phyloP scores from a whole-genome alignment of 768 basidiomycete species.

The Amanita rubescens region DNA sequence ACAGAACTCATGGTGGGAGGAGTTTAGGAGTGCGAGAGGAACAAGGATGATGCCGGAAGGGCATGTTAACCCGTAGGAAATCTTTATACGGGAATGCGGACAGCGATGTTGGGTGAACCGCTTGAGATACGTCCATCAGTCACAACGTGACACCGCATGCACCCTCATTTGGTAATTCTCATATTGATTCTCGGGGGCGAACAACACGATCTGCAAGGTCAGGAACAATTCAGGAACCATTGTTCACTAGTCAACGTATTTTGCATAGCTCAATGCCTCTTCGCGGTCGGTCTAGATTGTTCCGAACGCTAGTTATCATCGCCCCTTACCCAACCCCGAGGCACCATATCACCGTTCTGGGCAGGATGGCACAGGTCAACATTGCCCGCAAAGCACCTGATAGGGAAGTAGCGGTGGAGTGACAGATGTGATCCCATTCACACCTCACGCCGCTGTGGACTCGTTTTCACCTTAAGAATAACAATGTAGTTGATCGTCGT shows the following conservation, averaged over 20 bases:
- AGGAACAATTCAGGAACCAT: too few species aligned
- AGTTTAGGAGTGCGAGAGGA: constrained; percentile 2
- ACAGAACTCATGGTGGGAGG: constrained; percentile 23
- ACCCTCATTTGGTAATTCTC: not conserved
- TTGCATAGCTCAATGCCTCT: too few species aligned
- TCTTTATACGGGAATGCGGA: not conserved
- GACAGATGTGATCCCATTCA: not conserved
- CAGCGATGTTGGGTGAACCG: not conserved
- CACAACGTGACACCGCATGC: not conserved
- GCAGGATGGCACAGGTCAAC: too few species aligned
- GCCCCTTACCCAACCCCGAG: not conserved
- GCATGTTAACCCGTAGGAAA: not conserved
- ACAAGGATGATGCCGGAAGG: constrained; percentile 3
- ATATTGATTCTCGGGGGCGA: too few species aligned
- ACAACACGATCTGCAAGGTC: too few species aligned
- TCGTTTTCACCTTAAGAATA: not conserved
- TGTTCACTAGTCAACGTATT: too few species aligned
- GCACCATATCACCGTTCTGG: constrained; percentile 5
- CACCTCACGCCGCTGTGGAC: not conserved
- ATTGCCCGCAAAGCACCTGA: not conserved
- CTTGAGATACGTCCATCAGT: constrained; percentile 1
- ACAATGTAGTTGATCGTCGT: not conserved
- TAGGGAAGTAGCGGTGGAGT: not conserved
- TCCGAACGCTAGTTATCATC: too few species aligned
- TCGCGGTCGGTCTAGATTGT: too few species aligned